Evolutionary conservation across 148 eudicot genomes (phyloP), one percentile per base, ranked within the genome.

Genomic region (Silene conica): DNA sequence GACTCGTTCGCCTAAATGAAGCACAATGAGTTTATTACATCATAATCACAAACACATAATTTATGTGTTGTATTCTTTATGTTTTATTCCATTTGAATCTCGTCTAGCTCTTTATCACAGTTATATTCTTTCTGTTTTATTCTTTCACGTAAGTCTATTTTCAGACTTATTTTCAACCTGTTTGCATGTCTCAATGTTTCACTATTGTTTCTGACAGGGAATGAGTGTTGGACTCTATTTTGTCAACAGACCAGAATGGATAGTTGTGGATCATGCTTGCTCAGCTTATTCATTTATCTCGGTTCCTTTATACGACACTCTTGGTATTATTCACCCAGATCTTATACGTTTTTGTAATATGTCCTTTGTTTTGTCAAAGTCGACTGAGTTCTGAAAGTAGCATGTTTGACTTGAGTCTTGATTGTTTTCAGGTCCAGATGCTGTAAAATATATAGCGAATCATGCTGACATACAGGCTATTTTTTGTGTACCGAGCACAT

Each of bases 201-300:
- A 25, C 48, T 52, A 19, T 59, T 21, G 76, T 76, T 71, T 79
- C 73, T 61, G 73, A 65, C 91, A 94, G 98, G 97, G 95, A 82
- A 83, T 89, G 78, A 74, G 91, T 56, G 83, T 94, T 77, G 98
- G 98, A 73, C 89, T 94, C 23, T 94, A 94, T 75, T 89, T 94
- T 71, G 86, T 91, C 65, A 94, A 94, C 84, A 87, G 90, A 80
- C 97, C 98, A 46, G 98, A 94, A 79, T 94, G 98, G 98, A 65
- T 88, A 64, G 82, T 94, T 65, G 95, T 94, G 82, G 98, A 94
- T 81, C 97, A 94, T 81, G 95, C 95, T 56, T 94, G 98, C 85
- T 85, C 98, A 16, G 95, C 97, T 61, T 94, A 91, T 85, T 94
- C 98, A 0, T 89, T 81, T 75, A 74, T 81, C 66, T 94, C 98